Conservation (phyloP, 768 basidiomycete genomes). For the Calvatia gigantea region DNA sequence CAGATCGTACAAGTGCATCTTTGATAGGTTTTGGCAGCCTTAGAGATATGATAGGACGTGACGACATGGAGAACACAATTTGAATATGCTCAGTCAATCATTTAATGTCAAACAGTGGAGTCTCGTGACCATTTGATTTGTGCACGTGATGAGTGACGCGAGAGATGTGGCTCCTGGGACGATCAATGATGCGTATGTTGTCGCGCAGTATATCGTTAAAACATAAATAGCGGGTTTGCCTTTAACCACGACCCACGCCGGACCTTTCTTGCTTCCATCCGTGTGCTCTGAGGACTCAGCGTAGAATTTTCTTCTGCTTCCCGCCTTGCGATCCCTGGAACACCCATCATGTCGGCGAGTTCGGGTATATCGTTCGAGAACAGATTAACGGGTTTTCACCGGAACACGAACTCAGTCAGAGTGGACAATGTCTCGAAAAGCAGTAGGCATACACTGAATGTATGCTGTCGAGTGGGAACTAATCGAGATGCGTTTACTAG, state of each 20-base stretch:
- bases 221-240: neutral
- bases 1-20: slow-evolving; percentile 43
- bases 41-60: slow-evolving; percentile 43
- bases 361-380: slow-evolving; percentile 22
- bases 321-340: slow-evolving; percentile 8
- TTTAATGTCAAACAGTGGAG: neutral
- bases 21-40: slow-evolving; percentile 44
- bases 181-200: too few species aligned
- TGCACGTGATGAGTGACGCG: neutral
- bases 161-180: too few species aligned
- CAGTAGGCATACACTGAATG: slow-evolving; percentile 22
- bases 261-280: slow-evolving; percentile 20
- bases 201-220: slow-evolving; percentile 6
- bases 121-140: neutral
- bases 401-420: slow-evolving; percentile 38
- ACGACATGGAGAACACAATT: too few species aligned
- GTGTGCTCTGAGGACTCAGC: slow-evolving; percentile 8
- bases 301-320: neutral
- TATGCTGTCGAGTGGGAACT: neutral
- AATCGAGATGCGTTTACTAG: slow-evolving; percentile 11
- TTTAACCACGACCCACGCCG: slow-evolving; percentile 11
- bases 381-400: neutral
- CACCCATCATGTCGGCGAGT: slow-evolving; percentile 23
- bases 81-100: too few species aligned
- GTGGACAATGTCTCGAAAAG: slow-evolving; percentile 45